Base-by-base conservation (phyloP, 2,329 filamentous ascomycete species). In the Microcera coccophila region DNA sequence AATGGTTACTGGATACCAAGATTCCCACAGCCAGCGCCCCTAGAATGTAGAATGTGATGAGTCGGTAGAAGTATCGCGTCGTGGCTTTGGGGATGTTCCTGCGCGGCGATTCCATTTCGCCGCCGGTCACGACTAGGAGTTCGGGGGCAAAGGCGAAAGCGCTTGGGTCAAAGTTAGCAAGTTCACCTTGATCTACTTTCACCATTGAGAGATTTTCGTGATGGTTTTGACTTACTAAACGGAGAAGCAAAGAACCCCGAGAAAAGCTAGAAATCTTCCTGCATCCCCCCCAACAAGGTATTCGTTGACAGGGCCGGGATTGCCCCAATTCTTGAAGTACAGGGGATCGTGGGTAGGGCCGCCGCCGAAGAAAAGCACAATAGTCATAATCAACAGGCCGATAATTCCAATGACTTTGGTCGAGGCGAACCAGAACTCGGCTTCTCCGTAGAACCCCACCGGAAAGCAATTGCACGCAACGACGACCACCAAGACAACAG, bases 341-440 rank as follows among this genome's bases (percentile, higher is more conserved):
- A 73, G 70, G n/a, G 55, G 52, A 4, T 72, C 64, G 22, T 66
- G 64, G 11, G 52, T 61, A 1, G 72, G 71, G 1, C 63, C 63
- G 8, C 70, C 72, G 26, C 72, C 72, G n/a, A 73, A 61, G 24
- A 71, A 70, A 42, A 74, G 67, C 52, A 75, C 67, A 46, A 76
- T 62, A 60, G 74, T 70, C 39, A 76, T 64, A 7, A 76, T 53
- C 49, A 77, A 69, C 31, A 78, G 58, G 0, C 71, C 73, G 32
- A 76, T 51, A 43, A 76, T 75, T 4, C 71, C 72, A 5, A 65
- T 66, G 28, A 77, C 62, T 52, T 78, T 77, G 51, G 75, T 62
- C 8, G 70, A 69, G 17, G 70, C 71, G 45, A 75, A 73, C 33
- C 61, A 61, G 51, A 76, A 75, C 49, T 79, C 76, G 35, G 74